Base-by-base conservation (phyloP, 352 stramenopile genomes). In the Globisporangium okanoganense region DNA sequence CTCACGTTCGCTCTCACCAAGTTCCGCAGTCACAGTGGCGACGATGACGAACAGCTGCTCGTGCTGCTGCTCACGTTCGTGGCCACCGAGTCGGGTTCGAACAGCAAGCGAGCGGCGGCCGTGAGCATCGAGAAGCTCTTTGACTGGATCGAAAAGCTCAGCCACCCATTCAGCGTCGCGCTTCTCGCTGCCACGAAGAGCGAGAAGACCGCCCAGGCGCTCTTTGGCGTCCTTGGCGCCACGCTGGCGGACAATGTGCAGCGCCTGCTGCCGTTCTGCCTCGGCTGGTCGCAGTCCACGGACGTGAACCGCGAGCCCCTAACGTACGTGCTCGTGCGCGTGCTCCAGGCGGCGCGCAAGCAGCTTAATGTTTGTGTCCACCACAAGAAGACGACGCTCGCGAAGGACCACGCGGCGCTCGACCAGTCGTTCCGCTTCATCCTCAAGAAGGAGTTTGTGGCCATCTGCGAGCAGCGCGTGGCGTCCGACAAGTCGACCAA, bases 391-490 rank as follows among this genome's bases (percentile, higher is more conserved):
- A 84, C 81, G 61, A 72, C 69, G 24, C 43, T 61, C 29, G 76
- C 73, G 54, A 73, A 80, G 20, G 65, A 90, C 20, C 62, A 71
- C 3, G 25, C 54, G 14, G 71, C 70, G 13, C 55, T 90, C 2
- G 70, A 88, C 27, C 67, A 81, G 45, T 75, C 72, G 0, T 77
- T 91, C 41, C 70, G 78, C 8, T 75, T 75, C 48, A 68, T 92
- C 6, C 65, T 87, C 1, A 86, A 88, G 60, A 79, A 84, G n/a
- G 80, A 91, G 45, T 92, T 92, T 45, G 71, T 69, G 3, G 58
- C 62, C 3, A 22, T 84, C 18, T 90, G 68, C 63, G 72, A 83
- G 1, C 50, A 50, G 20, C 44, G 20, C 4, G 18, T 20, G 1
- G 29, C 38, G 8, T 70, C 66, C 3, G 64, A 75, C 36, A 59